Base-by-base conservation (phyloP, 768 basidiomycete species). In the Favolaschia claudopus region DNA sequence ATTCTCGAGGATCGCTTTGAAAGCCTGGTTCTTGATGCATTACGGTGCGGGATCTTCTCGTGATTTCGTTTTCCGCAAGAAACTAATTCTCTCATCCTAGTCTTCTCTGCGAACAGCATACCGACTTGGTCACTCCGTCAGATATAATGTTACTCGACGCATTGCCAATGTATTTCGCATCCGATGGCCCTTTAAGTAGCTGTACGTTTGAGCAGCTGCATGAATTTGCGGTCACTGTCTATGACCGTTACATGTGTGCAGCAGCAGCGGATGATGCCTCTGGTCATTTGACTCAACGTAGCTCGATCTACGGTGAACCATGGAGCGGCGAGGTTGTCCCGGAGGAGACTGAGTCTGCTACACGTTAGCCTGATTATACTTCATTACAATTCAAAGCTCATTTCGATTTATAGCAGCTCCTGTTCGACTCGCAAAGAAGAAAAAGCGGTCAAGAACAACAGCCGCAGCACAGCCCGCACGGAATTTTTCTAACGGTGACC, bases 1-100 rank as follows among this genome's bases (percentile, higher is more conserved):
- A 59, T 63, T 33, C 29, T 66, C 7, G 58, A 60, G 36, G 65
- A 66, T 39, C 40, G 43, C 2, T 64, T 66, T 22, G 62, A 66
- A 20, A 24, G 54, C 5, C 9, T 64, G 7, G 22, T 55, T 2
- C 22, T 57, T 3, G 47, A 60, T 7, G 33, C 49, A 1, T 28
- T 66, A 13, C 51, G 62, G 65, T 64, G 44, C 36, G 65, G n/a
- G 1, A 4, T 22, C 12, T 22, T n/a, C 1, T 42, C 24, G 65
- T 24, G 1, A 4, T 22, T 12, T 22, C 14, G 3, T 42, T 32
- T 31, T 14, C 15, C n/a, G n/a, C n/a, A n/a, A n/a, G n/a, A n/a
- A n/a, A n/a, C n/a, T 29, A 4, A 40, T 27, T 19, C 28, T 31
- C 24, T 27, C 32, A 20, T 12, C 9, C 19, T 20, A 51, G 49